Evolutionary conservation across 768 basidiomycete species (phyloP).

Genomic region (Lentinula aciculospora): DNA sequence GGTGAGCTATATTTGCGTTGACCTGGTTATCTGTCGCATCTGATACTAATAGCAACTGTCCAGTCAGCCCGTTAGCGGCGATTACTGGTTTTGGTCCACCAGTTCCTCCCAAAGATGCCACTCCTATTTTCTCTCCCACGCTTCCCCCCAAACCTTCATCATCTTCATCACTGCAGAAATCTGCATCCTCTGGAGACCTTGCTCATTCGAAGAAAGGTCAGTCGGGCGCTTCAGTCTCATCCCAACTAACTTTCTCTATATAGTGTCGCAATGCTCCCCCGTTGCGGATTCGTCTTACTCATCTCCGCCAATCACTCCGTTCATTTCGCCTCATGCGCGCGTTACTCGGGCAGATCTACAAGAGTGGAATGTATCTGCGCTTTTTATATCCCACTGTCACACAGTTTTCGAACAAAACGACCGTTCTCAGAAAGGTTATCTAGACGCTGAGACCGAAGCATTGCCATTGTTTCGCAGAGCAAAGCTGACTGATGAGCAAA

Average conservation of each 20-base stretch:
- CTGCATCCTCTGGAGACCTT: background rate
- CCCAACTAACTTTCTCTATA: background rate
- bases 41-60: background rate
- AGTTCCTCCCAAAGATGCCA: conserved; percentile 17
- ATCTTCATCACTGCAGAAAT: background rate
- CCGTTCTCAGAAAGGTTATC: background rate
- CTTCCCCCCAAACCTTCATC: background rate
- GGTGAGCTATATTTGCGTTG: conserved; percentile 28
- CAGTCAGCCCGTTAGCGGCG: conserved; percentile 49
- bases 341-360: background rate
- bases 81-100: conserved; percentile 22
- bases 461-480: conserved; percentile 4
- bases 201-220: conserved; percentile 56
- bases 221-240: conserved; percentile 38
- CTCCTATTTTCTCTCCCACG: conserved; percentile 10
- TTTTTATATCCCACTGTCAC: background rate
- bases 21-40: background rate
- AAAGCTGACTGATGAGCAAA: background rate
- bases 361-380: background rate
- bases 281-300: background rate
- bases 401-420: background rate
- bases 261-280: background rate
- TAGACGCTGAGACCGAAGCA: background rate
- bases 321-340: background rate
- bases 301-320: background rate